Conservation (phyloP, 176 grass and related monocot genomes). For the Stipa capillata region DNA sequence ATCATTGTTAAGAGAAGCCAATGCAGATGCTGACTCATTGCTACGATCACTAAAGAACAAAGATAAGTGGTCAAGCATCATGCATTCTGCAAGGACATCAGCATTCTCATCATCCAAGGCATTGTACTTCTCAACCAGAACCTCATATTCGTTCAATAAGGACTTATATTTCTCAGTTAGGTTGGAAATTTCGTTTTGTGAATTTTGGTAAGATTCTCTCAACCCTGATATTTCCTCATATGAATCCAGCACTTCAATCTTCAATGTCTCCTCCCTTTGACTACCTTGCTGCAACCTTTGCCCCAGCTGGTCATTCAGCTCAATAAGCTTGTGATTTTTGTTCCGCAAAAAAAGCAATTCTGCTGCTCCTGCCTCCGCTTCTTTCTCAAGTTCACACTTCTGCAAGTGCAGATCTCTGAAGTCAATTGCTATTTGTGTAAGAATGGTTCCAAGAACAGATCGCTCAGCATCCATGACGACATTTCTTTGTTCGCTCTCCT, state of each 20-base stretch:
- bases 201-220: not conserved
- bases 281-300: slow-evolving; percentile 33
- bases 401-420: slow-evolving; percentile 30
- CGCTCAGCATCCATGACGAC: slow-evolving; percentile 43
- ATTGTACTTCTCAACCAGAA: slow-evolving; percentile 25
- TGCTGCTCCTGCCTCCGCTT: slow-evolving; percentile 31
- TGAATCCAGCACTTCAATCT: slow-evolving; percentile 21
- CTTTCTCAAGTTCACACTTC: slow-evolving; percentile 41
- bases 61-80: slow-evolving; percentile 40
- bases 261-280: slow-evolving; percentile 36
- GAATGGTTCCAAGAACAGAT: slow-evolving; percentile 49
- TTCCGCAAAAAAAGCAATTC: slow-evolving; percentile 31
- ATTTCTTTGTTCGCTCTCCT: slow-evolving; percentile 35
- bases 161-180: slow-evolving; percentile 31
- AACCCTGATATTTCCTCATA: slow-evolving; percentile 12
- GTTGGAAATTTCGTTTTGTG: slow-evolving; percentile 28
- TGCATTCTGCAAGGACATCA: slow-evolving; percentile 22
- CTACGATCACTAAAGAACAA: slow-evolving; percentile 33
- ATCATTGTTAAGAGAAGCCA: slow-evolving; percentile 33
- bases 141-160: slow-evolving; percentile 20
- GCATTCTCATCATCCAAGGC: slow-evolving; percentile 21
- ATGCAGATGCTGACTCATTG: slow-evolving; percentile 29
- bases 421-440: slow-evolving; percentile 44
- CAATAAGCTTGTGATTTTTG: slow-evolving; percentile 25
- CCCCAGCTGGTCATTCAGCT: slow-evolving; percentile 36